phyloP scores from a whole-genome alignment of 352 stramenopile species.

The Phytopythium cucurbitacearum region DNA sequence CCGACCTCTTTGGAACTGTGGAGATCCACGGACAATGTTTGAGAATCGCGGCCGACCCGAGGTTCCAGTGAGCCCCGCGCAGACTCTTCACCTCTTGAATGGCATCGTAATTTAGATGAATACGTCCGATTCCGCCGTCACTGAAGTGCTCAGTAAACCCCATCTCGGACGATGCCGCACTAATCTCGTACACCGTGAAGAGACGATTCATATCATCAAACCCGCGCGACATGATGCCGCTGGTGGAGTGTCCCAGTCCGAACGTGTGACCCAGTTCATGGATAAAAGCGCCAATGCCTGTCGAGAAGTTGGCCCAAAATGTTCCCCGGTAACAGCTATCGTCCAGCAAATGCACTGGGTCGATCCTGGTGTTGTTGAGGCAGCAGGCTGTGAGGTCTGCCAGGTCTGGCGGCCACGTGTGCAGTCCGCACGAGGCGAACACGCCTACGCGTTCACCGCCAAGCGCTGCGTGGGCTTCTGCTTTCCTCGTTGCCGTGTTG shows the following conservation, averaged over 20 bases:
- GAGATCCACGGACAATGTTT: slow-evolving; percentile 55
- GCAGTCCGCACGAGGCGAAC: slow-evolving; percentile 66
- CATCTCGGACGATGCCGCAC: slow-evolving; percentile 13
- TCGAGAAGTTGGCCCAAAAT: slow-evolving; percentile 62
- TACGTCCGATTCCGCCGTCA: slow-evolving; percentile 7
- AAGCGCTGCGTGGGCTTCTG: slow-evolving; percentile 55
- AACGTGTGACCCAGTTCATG: slow-evolving; percentile 67
- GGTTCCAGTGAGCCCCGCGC: slow-evolving; percentile 52
- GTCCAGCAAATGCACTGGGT: slow-evolving; percentile 40
- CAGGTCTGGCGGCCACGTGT: slow-evolving; percentile 50
- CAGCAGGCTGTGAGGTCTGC: slow-evolving; percentile 44
- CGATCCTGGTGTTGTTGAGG: slow-evolving; percentile 53
- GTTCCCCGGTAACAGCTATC: slow-evolving; percentile 59
- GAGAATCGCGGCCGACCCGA: slow-evolving; percentile 44
- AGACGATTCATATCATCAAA: slow-evolving; percentile 76
- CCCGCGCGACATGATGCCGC: slow-evolving; percentile 60
- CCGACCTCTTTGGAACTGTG: slow-evolving; percentile 20
- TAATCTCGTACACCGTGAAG: slow-evolving; percentile 38
- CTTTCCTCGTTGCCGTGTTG: slow-evolving; percentile 40
- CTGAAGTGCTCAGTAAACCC: slow-evolving; percentile 32
- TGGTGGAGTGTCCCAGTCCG: slow-evolving; percentile 45
- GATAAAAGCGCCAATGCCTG: slow-evolving; percentile 56
- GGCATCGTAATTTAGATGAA: slow-evolving; percentile 32
- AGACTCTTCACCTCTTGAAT: slow-evolving; percentile 26
- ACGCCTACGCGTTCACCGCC: slow-evolving; percentile 51